A percentile compares a stretch with the other conserved stretches of the same genome.
Conservation (phyloP, 208 protist species). For the Porcisia hertigi region DNA sequence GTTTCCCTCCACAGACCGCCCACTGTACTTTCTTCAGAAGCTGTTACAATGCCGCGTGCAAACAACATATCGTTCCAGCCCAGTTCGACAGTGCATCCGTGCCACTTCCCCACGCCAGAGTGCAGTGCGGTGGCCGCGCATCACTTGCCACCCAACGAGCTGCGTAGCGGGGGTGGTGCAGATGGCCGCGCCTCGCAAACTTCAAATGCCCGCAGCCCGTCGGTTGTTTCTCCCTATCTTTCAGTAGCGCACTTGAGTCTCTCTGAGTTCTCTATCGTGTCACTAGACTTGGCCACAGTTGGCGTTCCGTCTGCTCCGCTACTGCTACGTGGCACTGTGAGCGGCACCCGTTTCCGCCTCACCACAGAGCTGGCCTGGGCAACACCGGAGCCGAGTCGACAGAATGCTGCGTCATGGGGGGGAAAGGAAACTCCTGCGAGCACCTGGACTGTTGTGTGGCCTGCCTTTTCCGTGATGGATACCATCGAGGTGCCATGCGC, state of each 20-base stretch:
- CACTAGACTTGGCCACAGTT: not conserved
- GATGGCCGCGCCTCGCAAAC: too few species aligned
- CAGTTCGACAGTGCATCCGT: too few species aligned
- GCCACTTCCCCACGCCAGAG: too few species aligned
- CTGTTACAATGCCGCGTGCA: too few species aligned
- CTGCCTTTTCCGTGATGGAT: not conserved
- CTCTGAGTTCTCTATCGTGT: not conserved
- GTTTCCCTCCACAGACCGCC: too few species aligned
- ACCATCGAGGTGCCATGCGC: slow-evolving; percentile 1
- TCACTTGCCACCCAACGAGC: too few species aligned
- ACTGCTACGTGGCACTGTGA: slow-evolving; percentile 11
- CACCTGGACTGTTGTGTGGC: slow-evolving; percentile 8
- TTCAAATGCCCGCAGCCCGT: too few species aligned
- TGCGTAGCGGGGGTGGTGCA: too few species aligned
- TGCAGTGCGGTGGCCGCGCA: too few species aligned
- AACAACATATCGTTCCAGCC: too few species aligned
- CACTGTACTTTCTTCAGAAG: too few species aligned
- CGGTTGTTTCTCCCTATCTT: not conserved
- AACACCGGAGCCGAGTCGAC: not conserved
- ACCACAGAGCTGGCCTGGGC: slow-evolving; percentile 14
- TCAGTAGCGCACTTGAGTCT: not conserved
- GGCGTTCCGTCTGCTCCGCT: not conserved
- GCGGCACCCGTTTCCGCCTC: not conserved
- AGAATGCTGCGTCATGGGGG: not conserved
- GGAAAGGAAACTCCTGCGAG: not conserved